A percentile compares a stretch with the other conserved stretches of the same genome.
Conservation (phyloP, 1,139 yeast species). For the Candida dubliniensis region DNA sequence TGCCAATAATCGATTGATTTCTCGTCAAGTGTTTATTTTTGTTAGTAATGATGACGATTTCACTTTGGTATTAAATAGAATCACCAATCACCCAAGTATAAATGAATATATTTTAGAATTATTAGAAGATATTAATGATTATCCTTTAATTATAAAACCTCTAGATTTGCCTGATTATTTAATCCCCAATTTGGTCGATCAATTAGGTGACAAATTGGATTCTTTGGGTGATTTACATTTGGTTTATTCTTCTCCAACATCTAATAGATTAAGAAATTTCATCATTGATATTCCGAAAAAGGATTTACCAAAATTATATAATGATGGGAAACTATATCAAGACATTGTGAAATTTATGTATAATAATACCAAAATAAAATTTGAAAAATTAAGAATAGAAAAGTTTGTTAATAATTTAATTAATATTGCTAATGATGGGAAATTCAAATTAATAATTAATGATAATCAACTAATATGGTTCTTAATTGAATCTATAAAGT, state of each 20-base stretch:
- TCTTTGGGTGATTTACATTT: slow-evolving; percentile 19
- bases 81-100: slow-evolving; percentile 4
- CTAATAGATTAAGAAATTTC: slow-evolving; percentile 21
- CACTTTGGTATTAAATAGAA: slow-evolving; percentile 10
- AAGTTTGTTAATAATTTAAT: slow-evolving; percentile 23
- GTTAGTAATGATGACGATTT: slow-evolving; percentile 1
- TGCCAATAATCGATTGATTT: slow-evolving; percentile 7
- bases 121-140: slow-evolving; percentile 14
- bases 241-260: slow-evolving; percentile 11
- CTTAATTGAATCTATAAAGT: slow-evolving; percentile 12
- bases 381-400: slow-evolving; percentile 21
- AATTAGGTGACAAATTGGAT: slow-evolving; percentile 9
- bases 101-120: slow-evolving; percentile 11
- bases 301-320: slow-evolving; percentile 18
- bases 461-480: slow-evolving; percentile 10
- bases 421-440: slow-evolving; percentile 13
- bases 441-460: slow-evolving; percentile 11
- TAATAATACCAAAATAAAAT: slow-evolving; percentile 20
- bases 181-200: slow-evolving; percentile 16
- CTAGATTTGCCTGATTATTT: slow-evolving; percentile 8
- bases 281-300: slow-evolving; percentile 24
- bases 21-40: slow-evolving; percentile 15
- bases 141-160: slow-evolving; percentile 18
- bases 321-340: slow-evolving; percentile 8
- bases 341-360: slow-evolving; percentile 19